Evolutionary conservation across 2,329 filamentous ascomycete genomes (phyloP).

Genomic region (Aspergillus sp.): DNA sequence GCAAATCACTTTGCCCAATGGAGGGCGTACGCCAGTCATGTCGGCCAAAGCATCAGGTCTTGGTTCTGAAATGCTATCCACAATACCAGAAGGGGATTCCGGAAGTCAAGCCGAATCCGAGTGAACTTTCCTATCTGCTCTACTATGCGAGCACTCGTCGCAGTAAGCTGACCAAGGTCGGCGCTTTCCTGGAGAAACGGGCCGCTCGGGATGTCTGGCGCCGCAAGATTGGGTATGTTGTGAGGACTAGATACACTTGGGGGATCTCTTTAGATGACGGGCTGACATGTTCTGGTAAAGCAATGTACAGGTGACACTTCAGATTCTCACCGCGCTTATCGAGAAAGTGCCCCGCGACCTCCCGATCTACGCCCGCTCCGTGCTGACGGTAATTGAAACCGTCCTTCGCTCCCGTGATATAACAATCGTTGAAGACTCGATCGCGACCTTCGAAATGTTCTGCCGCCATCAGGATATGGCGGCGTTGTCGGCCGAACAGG

Average conservation of each 20-base stretch:
- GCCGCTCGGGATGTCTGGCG: constrained; percentile 89
- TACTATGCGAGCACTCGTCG: constrained; percentile 95
- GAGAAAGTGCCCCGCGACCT: constrained; percentile 91
- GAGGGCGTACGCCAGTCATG: constrained; percentile 61
- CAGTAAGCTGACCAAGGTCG: constrained; percentile 95
- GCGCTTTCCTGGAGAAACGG: constrained; percentile 90
- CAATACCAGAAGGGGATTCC: constrained; percentile 86
- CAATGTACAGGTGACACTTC: constrained; percentile 91
- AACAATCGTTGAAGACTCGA: constrained; percentile 86
- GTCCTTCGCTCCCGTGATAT: constrained; percentile 86
- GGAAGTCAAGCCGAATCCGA: constrained; percentile 93
- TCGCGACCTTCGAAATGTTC: constrained; percentile 83
- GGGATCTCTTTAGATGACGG: background rate
- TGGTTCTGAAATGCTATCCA: constrained; percentile 95
- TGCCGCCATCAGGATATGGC: constrained; percentile 87
- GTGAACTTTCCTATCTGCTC: constrained; percentile 92
- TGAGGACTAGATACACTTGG: background rate
- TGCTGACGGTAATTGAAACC: constrained; percentile 80
- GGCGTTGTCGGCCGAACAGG: constrained; percentile 79
- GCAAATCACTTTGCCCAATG: constrained; percentile 41
- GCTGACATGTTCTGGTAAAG: constrained; percentile 46
- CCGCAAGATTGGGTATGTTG: constrained; percentile 74
- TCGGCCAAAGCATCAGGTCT: constrained; percentile 94
- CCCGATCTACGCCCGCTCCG: constrained; percentile 79
- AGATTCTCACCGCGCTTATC: constrained; percentile 87